Evolutionary conservation across 805 yeast genomes (phyloP), one percentile per base, ranked within the genome.

Genomic region (Cyberlindnera samutprakarnensis): DNA sequence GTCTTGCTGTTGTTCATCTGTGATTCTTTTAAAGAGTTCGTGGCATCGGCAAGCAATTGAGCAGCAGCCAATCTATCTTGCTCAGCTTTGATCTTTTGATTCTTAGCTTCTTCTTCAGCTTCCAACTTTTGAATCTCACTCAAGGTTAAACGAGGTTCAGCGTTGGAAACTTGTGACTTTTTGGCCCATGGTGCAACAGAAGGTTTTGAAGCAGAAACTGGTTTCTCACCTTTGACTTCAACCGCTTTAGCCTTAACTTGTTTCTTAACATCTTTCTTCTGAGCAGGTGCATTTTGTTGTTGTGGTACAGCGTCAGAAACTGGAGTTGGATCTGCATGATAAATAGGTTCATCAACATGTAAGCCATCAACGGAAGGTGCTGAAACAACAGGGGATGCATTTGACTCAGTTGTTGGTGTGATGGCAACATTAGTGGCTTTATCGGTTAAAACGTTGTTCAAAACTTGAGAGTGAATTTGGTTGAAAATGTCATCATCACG

Each of bases 101-200:
- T 61, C 41, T 57, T 66, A 27, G 57, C 61, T 13, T 60, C 59
- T 44, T 68, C 72, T 19, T 67, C 67, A 38, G 70, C 71, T 35
- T 70, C 58, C 16, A 48, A 26, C 40, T 57, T 57, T 47, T 71
- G 78, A 35, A 72, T 70, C 49, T 73, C 72, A 32, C 64, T 62
- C 44, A 73, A 56, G 0, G 77, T 56, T 32, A 70, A 36, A n/a
- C 56, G 49, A 10, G 75, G 73, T n/a, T 31, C 28, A 38, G 33
- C 39, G 13, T 33, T 36, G 31, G 41, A 41, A 12, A 43, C 33
- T 26, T 46, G 38, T 6, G 46, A 37, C 15, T 51, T 45, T 2
- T 48, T 38, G n/a, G 78, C 78, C 78, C 78, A 73, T 27, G 79
- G 78, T 5, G 78, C 78, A 27, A 16, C 39, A 17, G 22, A 34